These are phyloP conservation scores for Plasmodium chabaudi DNA, from an alignment of 169 alveolate species.

Conservation along the genomic window DNA sequence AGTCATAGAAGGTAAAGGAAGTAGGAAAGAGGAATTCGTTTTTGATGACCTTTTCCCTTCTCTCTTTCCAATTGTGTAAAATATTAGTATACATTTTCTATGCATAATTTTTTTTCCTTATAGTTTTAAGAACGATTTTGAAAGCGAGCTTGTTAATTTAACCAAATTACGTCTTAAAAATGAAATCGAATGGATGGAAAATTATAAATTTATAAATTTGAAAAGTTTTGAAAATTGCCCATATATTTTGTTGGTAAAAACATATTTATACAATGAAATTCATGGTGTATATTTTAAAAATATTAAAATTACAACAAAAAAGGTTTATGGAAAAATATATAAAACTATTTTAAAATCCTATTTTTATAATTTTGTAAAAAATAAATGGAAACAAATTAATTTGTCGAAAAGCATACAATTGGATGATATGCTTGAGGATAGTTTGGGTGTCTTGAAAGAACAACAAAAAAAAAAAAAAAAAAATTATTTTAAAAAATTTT, in stretches of 20 bases:
- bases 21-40: not conserved
- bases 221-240: slow-evolving; percentile 5
- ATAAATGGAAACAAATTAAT: not conserved
- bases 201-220: slow-evolving; percentile 15
- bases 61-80: not conserved
- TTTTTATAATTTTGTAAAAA: slow-evolving; percentile 8
- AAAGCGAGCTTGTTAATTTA: not conserved
- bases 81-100: no score
- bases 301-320: slow-evolving; percentile 7
- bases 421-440: not conserved
- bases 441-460: not conserved
- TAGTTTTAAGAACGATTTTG: slow-evolving; percentile 16
- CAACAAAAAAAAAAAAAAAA: no score
- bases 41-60: not conserved
- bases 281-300: slow-evolving; percentile 4
- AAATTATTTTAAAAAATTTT: no score
- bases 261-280: not conserved
- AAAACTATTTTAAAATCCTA: not conserved
- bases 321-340: slow-evolving; percentile 25
- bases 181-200: not conserved
- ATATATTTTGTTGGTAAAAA: slow-evolving; percentile 11
- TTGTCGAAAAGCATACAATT: not conserved
- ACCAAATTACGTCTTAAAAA: not conserved
- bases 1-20: no score
- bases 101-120: not conserved